Percentiles rank a stretch among this genome's conserved stretches.
phyloP scores from a whole-genome alignment of 2,329 filamentous ascomycete species.

The Rhynchosporium agropyri region DNA sequence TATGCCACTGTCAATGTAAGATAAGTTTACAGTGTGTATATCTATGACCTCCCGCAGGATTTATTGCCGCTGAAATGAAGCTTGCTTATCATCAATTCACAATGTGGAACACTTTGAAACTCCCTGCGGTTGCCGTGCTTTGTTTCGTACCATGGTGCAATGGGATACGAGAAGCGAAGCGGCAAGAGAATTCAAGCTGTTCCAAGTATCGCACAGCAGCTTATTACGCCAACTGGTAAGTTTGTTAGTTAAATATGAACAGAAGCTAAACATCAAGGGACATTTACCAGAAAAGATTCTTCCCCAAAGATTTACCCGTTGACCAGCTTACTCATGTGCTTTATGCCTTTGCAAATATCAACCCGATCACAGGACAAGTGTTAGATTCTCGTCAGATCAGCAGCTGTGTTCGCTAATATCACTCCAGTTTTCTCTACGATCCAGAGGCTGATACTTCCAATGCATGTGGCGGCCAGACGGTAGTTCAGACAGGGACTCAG shows the following conservation, averaged over 20 bases:
- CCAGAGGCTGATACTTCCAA: constrained; percentile 68
- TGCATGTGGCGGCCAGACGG: constrained; percentile 45
- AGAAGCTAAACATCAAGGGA: constrained; percentile 49
- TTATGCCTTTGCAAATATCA: constrained; percentile 86
- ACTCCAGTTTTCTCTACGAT: constrained; percentile 59
- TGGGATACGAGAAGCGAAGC: background rate
- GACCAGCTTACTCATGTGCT: constrained; percentile 83
- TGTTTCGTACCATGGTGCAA: background rate
- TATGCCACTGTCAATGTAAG: background rate
- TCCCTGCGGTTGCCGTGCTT: background rate
- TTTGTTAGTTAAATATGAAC: background rate
- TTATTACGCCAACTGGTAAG: constrained; percentile 20
- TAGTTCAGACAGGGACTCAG: constrained; percentile 43
- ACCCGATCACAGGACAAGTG: constrained; percentile 75
- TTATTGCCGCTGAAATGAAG: background rate
- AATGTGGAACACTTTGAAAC: constrained; percentile 1
- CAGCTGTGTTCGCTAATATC: constrained; percentile 8
- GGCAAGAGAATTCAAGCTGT: background rate
- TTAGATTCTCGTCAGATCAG: constrained; percentile 40
- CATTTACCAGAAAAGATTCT: constrained; percentile 80
- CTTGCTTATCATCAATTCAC: background rate
- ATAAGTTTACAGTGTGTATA: background rate
- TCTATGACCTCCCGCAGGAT: background rate
- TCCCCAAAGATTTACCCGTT: constrained; percentile 77
- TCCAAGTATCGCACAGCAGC: constrained; percentile 6